These are phyloP conservation scores for Rhododendron henanense DNA, from an alignment of 148 eudicot species.

Conservation along the genomic window DNA sequence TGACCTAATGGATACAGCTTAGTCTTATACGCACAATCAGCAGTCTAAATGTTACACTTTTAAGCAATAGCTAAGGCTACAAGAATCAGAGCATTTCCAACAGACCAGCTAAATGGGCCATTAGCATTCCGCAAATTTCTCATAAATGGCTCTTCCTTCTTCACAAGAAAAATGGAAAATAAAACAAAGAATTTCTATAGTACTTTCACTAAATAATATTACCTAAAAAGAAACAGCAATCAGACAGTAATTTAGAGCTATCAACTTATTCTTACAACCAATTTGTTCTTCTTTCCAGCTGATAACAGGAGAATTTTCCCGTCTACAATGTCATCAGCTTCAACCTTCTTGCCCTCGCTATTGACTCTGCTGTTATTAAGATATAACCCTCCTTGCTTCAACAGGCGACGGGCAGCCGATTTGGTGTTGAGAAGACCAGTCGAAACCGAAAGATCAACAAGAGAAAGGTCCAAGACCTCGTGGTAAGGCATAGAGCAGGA, in stretches of 20 bases:
- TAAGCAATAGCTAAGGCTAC: neutral
- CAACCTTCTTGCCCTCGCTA: constrained; percentile 62
- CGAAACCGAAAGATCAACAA: constrained; percentile 69
- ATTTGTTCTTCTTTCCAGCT: constrained; percentile 92
- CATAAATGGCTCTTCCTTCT: neutral
- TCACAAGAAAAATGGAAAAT: neutral
- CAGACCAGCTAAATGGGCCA: neutral
- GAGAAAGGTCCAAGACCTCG: constrained; percentile 36
- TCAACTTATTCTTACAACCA: constrained; percentile 78
- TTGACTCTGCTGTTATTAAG: constrained; percentile 68
- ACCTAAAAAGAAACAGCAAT: neutral
- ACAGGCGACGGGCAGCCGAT: constrained; percentile 71
- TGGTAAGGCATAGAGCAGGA: constrained; percentile 47
- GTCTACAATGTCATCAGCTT: constrained; percentile 66
- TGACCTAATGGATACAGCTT: neutral
- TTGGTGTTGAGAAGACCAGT: constrained; percentile 76
- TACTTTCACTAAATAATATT: neutral
- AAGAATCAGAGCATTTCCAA: neutral
- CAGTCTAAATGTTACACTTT: neutral
- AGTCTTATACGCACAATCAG: neutral
- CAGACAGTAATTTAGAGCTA: neutral
- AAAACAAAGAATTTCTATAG: neutral
- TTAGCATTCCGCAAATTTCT: neutral
- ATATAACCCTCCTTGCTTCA: constrained; percentile 91
- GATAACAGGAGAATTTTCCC: constrained; percentile 77